phyloP scores from a whole-genome alignment of 257 asterid species.

The Marsdenia floribunda region DNA sequence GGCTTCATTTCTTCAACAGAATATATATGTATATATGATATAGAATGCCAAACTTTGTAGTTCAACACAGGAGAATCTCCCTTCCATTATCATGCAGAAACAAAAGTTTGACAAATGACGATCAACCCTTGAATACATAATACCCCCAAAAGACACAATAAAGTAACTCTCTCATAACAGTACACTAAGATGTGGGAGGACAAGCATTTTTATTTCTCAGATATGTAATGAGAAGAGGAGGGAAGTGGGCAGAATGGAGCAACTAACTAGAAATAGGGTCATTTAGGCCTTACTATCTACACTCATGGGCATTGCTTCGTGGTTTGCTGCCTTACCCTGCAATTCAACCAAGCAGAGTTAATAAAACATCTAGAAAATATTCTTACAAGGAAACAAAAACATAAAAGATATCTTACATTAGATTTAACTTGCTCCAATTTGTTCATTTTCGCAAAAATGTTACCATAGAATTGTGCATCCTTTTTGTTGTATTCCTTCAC shows the following conservation, averaged over 20 bases:
- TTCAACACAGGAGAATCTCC: too few species aligned
- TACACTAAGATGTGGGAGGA: too few species aligned
- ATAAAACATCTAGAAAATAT: not conserved
- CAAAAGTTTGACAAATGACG: too few species aligned
- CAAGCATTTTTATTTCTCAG: not conserved
- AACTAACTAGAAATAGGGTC: not conserved
- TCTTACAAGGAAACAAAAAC: not conserved
- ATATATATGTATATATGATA: too few species aligned
- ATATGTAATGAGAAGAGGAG: not conserved
- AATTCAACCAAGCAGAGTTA: slow-evolving; percentile 1
- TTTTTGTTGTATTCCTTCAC: slow-evolving; percentile 48
- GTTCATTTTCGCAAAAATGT: slow-evolving; percentile 46
- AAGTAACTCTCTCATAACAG: too few species aligned
- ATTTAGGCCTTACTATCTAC: slow-evolving; percentile 43
- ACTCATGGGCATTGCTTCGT: slow-evolving; percentile 20
- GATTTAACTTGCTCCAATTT: slow-evolving; percentile 31
- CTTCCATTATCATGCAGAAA: too few species aligned
- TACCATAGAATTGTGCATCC: slow-evolving; percentile 55
- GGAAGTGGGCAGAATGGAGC: not conserved
- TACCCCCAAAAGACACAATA: too few species aligned
- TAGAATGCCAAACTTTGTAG: too few species aligned
- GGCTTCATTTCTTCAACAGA: too few species aligned
- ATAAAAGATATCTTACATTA: slow-evolving; percentile 24
- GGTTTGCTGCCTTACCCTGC: slow-evolving; percentile 32
- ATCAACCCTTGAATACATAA: too few species aligned